A percentile compares a stretch with the other conserved stretches of the same genome.
Evolutionary conservation across 768 basidiomycete genomes (phyloP).

Genomic region (Leccinum arenicola): DNA sequence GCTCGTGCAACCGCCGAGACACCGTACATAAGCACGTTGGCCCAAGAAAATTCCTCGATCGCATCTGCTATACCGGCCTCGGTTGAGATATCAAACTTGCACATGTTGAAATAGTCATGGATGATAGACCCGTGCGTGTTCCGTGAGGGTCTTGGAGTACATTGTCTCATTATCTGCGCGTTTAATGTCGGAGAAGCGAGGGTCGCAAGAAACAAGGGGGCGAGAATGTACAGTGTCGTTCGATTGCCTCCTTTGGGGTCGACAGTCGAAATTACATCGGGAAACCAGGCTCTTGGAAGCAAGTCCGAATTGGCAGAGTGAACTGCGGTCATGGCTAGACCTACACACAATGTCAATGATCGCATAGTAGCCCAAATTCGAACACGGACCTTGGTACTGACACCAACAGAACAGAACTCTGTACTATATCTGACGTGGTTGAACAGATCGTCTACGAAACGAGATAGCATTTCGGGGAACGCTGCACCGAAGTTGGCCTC

Average conservation of each 20-base stretch:
- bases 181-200: conserved; percentile 28
- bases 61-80: conserved; percentile 43
- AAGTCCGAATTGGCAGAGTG: conserved; percentile 18
- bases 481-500: conserved; percentile 39
- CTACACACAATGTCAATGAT: conserved; percentile 33
- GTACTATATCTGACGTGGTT: conserved; percentile 62
- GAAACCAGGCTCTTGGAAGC: conserved; percentile 23
- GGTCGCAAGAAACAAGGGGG: conserved; percentile 49
- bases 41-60: conserved; percentile 62
- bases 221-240: conserved; percentile 47
- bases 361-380: conserved; percentile 36
- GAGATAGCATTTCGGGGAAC: conserved; percentile 46
- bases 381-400: conserved; percentile 52
- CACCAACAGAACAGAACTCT: conserved; percentile 59
- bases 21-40: conserved; percentile 51
- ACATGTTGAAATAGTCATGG: conserved; percentile 41
- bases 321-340: conserved; percentile 51
- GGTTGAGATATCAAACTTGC: conserved; percentile 42
- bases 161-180: conserved; percentile 27
- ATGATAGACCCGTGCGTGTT: conserved; percentile 36
- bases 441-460: conserved; percentile 57
- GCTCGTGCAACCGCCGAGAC: conserved; percentile 46
- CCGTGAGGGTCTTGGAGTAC: conserved; percentile 29
- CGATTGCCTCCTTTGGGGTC: conserved; percentile 14
- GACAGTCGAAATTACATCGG: conserved; percentile 15